Base-by-base conservation (phyloP, 139 green algal species). In the Mesostigma viride region DNA sequence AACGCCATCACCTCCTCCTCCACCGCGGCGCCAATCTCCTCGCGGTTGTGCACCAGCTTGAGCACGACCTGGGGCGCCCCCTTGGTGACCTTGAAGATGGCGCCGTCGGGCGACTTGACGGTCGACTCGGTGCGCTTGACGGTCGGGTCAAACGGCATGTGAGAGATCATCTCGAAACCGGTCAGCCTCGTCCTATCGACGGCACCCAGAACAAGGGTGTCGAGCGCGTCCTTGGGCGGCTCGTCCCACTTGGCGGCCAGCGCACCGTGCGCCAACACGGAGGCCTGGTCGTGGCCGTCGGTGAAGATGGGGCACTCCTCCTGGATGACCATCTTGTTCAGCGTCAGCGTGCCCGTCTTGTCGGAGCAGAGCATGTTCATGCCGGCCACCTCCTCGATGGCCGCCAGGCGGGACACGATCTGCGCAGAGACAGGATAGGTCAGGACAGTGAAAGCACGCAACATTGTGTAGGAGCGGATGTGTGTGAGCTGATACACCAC, bases 311-410 rank as follows among this genome's bases (percentile, higher is more conserved):
- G n/a, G n/a, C n/a, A n/a, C n/a, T n/a, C n/a, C n/a, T n/a, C n/a
- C n/a, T n/a, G n/a, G n/a, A n/a, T n/a, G n/a, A n/a, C n/a, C n/a
- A n/a, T n/a, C n/a, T n/a, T n/a, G n/a, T n/a, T n/a, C n/a, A n/a
- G n/a, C n/a, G n/a, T n/a, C n/a, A n/a, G n/a, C n/a, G n/a, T n/a
- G n/a, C n/a, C n/a, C n/a, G n/a, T n/a, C n/a, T n/a, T n/a, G n/a
- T n/a, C n/a, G n/a, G n/a, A n/a, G n/a, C n/a, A n/a, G n/a, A n/a
- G 36, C 56, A 76, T 73, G 80, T 95, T 90, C 88, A 95, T 94
- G 58, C 84, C 84, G 0, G 88, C 86, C 77, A 95, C 85, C 76
- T 94, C 87, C 81, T 95, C 88, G 33, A 95, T 94, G 14, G 87
- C 75, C 73, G n/a, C n/a, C n/a, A n/a, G n/a, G n/a, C n/a, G n/a